Percentiles rank a stretch among this genome's conserved stretches.
phyloP scores from a whole-genome alignment of 2,329 filamentous ascomycete genomes.

The Chlorencoelia australis region DNA sequence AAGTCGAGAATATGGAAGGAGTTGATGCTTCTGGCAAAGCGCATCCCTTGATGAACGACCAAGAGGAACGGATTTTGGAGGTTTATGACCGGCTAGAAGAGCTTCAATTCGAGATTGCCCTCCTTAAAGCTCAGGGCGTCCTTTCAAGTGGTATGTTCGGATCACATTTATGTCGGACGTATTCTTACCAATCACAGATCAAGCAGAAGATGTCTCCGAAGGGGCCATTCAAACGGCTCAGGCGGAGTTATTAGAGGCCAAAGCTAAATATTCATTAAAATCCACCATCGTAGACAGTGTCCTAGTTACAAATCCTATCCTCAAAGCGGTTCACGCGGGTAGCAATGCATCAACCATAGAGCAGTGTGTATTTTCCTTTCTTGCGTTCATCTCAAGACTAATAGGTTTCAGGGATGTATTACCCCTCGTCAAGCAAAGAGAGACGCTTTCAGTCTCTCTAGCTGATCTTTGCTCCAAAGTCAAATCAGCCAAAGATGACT shows the following conservation, averaged over 20 bases:
- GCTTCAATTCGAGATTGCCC: slow-evolving; percentile 60
- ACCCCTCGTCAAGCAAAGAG: slow-evolving; percentile 55
- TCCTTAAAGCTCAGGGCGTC: slow-evolving; percentile 40
- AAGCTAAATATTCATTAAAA: slow-evolving; percentile 58
- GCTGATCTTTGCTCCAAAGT: slow-evolving; percentile 48
- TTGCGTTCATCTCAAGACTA: slow-evolving; percentile 7
- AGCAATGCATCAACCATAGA: slow-evolving; percentile 55
- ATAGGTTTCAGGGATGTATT: slow-evolving; percentile 36
- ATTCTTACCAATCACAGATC: slow-evolving; percentile 16
- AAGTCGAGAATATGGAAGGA: slow-evolving; percentile 19
- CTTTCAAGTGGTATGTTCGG: slow-evolving; percentile 18
- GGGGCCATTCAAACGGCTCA: slow-evolving; percentile 49
- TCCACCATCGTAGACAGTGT: slow-evolving; percentile 60
- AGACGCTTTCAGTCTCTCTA: slow-evolving; percentile 53
- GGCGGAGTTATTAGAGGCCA: slow-evolving; percentile 54
- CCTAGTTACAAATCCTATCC: slow-evolving; percentile 61
- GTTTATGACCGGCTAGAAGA: slow-evolving; percentile 64
- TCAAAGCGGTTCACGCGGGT: slow-evolving; percentile 67
- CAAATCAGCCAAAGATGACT: slow-evolving; percentile 38
- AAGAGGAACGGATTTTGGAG: slow-evolving; percentile 55
- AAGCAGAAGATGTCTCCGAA: slow-evolving; percentile 31
- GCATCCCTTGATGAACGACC: slow-evolving; percentile 47
- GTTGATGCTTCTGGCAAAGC: slow-evolving; percentile 13
- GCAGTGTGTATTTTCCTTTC: slow-evolving; percentile 39
- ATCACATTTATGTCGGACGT: slow-evolving; percentile 3